These are phyloP conservation scores for Penicillium brasilianum DNA, from an alignment of 2,329 filamentous ascomycete species.

Conservation along the genomic window DNA sequence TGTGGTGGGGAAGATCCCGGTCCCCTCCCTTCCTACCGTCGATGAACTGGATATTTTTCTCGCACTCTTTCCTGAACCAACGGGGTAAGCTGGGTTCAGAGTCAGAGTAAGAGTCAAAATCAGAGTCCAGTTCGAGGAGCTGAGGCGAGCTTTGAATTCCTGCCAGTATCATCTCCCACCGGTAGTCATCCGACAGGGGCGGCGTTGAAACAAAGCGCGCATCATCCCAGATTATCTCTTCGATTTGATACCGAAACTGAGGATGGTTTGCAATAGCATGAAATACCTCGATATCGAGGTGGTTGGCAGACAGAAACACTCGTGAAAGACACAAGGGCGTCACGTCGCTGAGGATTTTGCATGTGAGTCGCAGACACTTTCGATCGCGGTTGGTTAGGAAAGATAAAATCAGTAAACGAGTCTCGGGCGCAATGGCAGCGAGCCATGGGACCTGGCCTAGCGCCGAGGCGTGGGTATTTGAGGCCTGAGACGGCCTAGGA, in stretches of 20 bases:
- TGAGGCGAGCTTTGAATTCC: no score
- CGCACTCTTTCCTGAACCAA: constrained; percentile 18
- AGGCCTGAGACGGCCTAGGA: no score
- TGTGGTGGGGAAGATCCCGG: background rate
- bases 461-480: no score
- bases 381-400: constrained; percentile 30
- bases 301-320: constrained; percentile 49
- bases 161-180: background rate
- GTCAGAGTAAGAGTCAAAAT: no score
- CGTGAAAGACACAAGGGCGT: constrained; percentile 36
- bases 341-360: constrained; percentile 13
- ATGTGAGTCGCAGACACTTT: constrained; percentile 34
- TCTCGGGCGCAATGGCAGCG: no score
- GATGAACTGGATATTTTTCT: constrained; percentile 11
- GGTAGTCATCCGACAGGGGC: background rate
- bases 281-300: constrained; percentile 45
- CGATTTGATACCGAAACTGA: constrained; percentile 35
- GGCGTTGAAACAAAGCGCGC: constrained; percentile 10
- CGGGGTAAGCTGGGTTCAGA: background rate
- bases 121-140: no score
- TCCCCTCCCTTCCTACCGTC: background rate
- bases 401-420: constrained; percentile 3
- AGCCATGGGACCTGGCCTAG: no score
- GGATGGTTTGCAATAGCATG: constrained; percentile 44
- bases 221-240: constrained; percentile 46